Conservation (phyloP, 2,329 filamentous ascomycete species). For the Apiospora koreana region DNA sequence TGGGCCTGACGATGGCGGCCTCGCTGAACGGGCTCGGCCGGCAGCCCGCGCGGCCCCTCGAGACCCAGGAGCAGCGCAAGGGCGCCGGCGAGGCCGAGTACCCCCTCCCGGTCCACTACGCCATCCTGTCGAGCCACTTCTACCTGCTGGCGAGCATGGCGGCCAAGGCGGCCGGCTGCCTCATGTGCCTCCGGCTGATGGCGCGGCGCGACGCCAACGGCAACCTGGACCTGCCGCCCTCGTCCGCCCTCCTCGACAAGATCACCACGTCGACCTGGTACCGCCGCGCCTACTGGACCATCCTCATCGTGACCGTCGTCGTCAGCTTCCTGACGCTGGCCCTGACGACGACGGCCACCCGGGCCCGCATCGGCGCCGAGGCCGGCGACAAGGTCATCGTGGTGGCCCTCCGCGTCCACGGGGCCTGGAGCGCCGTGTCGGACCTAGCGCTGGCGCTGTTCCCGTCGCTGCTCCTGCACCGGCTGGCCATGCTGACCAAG, state of each 20-base stretch:
- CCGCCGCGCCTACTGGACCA: not conserved
- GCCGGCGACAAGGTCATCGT: not conserved
- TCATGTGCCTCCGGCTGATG: not conserved
- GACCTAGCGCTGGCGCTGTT: conserved; percentile 5
- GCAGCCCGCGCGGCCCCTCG: not conserved
- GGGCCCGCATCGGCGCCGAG: not conserved
- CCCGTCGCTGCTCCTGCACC: not conserved
- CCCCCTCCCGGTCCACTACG: not conserved
- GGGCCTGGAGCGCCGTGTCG: not conserved
- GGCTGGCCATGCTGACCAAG: not conserved
- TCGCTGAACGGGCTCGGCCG: not conserved
- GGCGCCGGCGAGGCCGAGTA: not conserved
- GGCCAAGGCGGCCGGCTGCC: not conserved
- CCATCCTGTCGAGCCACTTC: not conserved
- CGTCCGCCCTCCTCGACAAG: not conserved
- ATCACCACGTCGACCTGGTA: not conserved
- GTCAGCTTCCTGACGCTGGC: not conserved
- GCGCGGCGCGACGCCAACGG: not conserved
- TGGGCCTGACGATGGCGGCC: not conserved
- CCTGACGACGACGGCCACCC: not conserved
- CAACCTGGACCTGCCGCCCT: not conserved
- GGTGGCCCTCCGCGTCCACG: not conserved
- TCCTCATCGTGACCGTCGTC: not conserved
- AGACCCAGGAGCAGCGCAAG: not conserved
- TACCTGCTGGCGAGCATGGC: not conserved